These are phyloP conservation scores for Rhizopogon roseolus DNA, from an alignment of 768 basidiomycete species.

Conservation along the genomic window DNA sequence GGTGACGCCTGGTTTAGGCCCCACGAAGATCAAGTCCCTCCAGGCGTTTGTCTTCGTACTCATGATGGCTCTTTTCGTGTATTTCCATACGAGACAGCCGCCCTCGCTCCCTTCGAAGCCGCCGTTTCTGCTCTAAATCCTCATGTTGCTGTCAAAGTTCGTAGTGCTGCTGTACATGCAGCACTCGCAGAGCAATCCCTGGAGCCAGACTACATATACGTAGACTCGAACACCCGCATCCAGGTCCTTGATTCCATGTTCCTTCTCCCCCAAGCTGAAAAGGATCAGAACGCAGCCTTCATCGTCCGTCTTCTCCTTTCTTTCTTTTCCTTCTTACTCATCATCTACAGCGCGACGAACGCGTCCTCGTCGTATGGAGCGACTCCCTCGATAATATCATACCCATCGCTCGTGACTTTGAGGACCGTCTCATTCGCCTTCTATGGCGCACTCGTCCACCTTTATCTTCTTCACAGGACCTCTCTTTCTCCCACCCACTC, in stretches of 20 bases:
- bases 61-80: slow-evolving; percentile 46
- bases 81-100: slow-evolving; percentile 50
- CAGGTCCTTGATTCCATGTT: slow-evolving; percentile 80
- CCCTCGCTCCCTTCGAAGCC: slow-evolving; percentile 49
- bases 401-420: slow-evolving; percentile 41
- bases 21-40: slow-evolving; percentile 40
- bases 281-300: slow-evolving; percentile 51
- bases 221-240: slow-evolving; percentile 62
- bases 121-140: slow-evolving; percentile 50
- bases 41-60: slow-evolving; percentile 46
- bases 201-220: slow-evolving; percentile 34
- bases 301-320: slow-evolving; percentile 46
- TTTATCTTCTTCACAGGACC: slow-evolving; percentile 17
- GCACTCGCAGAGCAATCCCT: slow-evolving; percentile 36
- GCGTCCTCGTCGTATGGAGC: slow-evolving; percentile 82
- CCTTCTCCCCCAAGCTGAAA: slow-evolving; percentile 53
- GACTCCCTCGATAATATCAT: slow-evolving; percentile 77
- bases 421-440: slow-evolving; percentile 52
- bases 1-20: slow-evolving; percentile 54
- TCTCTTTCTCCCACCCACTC: slow-evolving; percentile 23
- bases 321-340: neutral
- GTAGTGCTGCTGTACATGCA: slow-evolving; percentile 46
- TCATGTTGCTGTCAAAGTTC: slow-evolving; percentile 49
- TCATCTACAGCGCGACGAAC: slow-evolving; percentile 62
- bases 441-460: slow-evolving; percentile 42